Conservation (phyloP, 2,329 filamentous ascomycete species). For the Aspergillus tamarii region DNA sequence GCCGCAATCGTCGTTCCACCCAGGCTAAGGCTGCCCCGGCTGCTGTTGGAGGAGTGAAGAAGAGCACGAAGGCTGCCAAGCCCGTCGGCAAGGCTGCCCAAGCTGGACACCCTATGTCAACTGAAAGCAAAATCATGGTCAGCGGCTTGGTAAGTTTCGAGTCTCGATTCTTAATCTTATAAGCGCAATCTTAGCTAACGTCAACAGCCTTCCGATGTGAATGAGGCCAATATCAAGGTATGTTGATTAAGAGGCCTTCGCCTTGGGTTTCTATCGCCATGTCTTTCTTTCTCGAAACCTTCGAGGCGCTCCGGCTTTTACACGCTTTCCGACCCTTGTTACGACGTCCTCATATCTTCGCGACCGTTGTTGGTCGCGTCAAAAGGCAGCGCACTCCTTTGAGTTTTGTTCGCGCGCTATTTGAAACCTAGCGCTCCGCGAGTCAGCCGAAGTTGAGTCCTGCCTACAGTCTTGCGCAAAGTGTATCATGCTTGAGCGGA, state of each 20-base stretch:
- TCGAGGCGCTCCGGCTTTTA: conserved; percentile 42
- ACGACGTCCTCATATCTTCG: conserved; percentile 27
- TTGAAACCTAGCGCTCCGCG: conserved; percentile 32
- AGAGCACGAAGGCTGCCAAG: conserved; percentile 62
- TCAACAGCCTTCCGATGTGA: conserved; percentile 86
- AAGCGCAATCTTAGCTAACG: conserved; percentile 40
- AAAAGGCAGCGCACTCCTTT: conserved; percentile 42
- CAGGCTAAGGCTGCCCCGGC: conserved; percentile 46
- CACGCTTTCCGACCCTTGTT: conserved; percentile 32
- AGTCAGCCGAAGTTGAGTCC: conserved; percentile 59
- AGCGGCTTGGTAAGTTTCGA: conserved; percentile 86
- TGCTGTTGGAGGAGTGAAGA: conserved; percentile 80
- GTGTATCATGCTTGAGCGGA: conserved; percentile 36
- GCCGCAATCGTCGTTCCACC: conserved; percentile 48
- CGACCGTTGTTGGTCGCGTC: conserved; percentile 31
- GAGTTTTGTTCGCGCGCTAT: conserved; percentile 31
- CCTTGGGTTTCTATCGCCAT: conserved; percentile 74
- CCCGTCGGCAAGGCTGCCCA: conserved; percentile 57
- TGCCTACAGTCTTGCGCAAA: conserved; percentile 55
- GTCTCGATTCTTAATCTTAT: neutral
- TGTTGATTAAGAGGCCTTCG: conserved; percentile 84
- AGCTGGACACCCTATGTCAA: conserved; percentile 64
- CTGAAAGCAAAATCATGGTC: conserved; percentile 96
- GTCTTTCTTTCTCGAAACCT: conserved; percentile 46
- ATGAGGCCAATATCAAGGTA: conserved; percentile 99